Base-by-base conservation (phyloP, 169 alveolate species). In the Amoebophrya sp. region DNA sequence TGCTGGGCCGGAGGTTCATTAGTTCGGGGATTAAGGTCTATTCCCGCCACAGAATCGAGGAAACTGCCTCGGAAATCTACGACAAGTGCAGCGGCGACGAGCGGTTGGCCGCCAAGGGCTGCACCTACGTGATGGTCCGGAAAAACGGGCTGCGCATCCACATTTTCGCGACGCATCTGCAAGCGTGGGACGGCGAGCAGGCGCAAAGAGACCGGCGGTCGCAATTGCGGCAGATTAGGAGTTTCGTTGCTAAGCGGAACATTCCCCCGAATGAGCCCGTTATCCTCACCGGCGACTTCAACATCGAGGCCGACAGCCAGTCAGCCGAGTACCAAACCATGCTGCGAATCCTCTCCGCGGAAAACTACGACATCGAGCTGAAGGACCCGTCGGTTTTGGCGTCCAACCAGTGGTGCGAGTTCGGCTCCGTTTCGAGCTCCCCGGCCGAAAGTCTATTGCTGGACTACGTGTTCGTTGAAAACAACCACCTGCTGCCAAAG, bases 31-130 rank as follows among this genome's bases (percentile, higher is more conserved):
- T 66, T 25, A 66, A 66, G 83, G 18, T 66, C 83, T 66, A 66
- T 25, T 66, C 83, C 35, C 29, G 35, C 7, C 35, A 66, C 10
- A 18, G 32, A 3, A 66, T 66, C 1, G 38, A 7, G 35, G 83
- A 66, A 7, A 66, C 83, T 2, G 83, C 1, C 35, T 66, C 10
- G 29, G 1, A 7, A 2, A 66, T 66, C 35, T 66, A 66, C 35
- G 83, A 66, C 35, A 66, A n/a, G 38, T 66, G 83, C 83, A 25
- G 38, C 29, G 83, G 83, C 35, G 83, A 66, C 83, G 83, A 66
- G 35, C 32, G 1, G 29, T 25, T 66, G 83, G 83, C 83, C 32
- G 18, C 32, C 83, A 66, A 66, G 35, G 83, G 83, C 83, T 66
- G 83, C 83, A 66, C 83, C 83, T 66, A 66, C 83, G 83, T 25